Evolutionary conservation across 169 alveolate genomes (phyloP), one percentile per base, ranked within the genome.

Genomic region (Eimeria necatrix): DNA sequence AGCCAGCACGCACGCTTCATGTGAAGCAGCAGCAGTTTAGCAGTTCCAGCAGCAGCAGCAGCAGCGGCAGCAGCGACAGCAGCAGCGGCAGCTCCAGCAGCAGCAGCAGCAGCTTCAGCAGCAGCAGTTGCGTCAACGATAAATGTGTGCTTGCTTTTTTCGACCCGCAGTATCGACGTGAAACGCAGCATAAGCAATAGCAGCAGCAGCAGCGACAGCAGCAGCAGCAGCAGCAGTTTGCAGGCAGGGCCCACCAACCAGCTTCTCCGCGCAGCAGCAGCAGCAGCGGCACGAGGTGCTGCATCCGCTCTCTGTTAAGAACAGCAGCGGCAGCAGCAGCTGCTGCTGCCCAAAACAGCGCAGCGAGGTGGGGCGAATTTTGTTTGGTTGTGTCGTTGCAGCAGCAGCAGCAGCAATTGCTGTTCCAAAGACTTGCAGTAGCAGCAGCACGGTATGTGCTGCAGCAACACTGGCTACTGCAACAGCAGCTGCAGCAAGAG

Each of bases 1-100:
- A 95, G 97, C 24, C 96, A 97, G 53, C 76, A 83, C 53, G 41
- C 41, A 32, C 41, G 41, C 20, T 20, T 59, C 70, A 12, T 59
- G 20, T 20, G 70, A 12, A 16, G 70, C 14, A 59, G 20, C 14
- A 16, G 70, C 14, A 59, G 70, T 12, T 20, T 59, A 20, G 22
- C 20, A 20, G 70, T 20, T 59, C 22, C 0, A 32, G 41, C 41
- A 2, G 41, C 41, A 32, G 41, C 41, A 32, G 41, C 41, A 32
- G 41, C 41, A 12, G 70, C 14, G 70, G 41, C 41, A 32, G 41
- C 41, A 12, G 70, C 14, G 70, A 20, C 70, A 59, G 70, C 70
- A 16, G 70, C 70, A 16, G 14, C 70, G 22, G 22, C 70, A 20
- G 70, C 70, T 59, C 20, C 20, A 12, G 2, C 22, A 16, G 14